Evolutionary conservation across 805 yeast species (phyloP).

Genomic region (Yarrowia bubula): DNA sequence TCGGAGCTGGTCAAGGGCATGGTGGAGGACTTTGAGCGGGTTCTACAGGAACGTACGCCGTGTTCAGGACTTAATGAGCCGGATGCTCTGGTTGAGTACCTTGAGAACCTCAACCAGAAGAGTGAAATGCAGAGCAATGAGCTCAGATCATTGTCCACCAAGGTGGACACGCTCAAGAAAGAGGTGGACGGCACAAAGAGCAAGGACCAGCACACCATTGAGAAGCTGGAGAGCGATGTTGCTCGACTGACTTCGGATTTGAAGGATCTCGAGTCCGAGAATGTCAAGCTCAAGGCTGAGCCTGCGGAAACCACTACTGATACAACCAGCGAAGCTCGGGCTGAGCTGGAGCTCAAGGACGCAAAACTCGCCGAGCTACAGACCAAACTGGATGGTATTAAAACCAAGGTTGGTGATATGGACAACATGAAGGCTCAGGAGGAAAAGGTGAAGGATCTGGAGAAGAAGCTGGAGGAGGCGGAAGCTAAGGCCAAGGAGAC

Average conservation of each 20-base stretch:
- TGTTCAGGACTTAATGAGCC: slow-evolving; percentile 71
- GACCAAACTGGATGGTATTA: slow-evolving; percentile 8
- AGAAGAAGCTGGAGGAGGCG: slow-evolving; percentile 1
- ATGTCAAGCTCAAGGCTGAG: slow-evolving; percentile 5
- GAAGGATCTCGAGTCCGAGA: slow-evolving; percentile 28
- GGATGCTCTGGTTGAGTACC: slow-evolving; percentile 64
- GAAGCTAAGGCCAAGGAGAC: background rate
- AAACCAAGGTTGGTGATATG: slow-evolving; percentile 16
- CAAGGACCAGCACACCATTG: slow-evolving; percentile 30
- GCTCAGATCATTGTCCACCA: slow-evolving; percentile 48
- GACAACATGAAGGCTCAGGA: slow-evolving; percentile 24
- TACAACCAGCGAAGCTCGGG: background rate
- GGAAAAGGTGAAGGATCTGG: background rate
- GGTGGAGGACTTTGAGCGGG: slow-evolving; percentile 53
- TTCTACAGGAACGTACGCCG: slow-evolving; percentile 78
- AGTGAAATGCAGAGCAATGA: slow-evolving; percentile 63
- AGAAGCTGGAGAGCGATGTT: slow-evolving; percentile 32
- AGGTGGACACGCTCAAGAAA: slow-evolving; percentile 25
- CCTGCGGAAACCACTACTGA: background rate
- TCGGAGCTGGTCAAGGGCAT: slow-evolving; percentile 50
- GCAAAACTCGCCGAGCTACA: slow-evolving; percentile 1
- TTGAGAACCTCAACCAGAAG: slow-evolving; percentile 60
- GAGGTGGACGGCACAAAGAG: slow-evolving; percentile 18
- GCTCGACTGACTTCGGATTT: slow-evolving; percentile 28
- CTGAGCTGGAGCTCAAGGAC: slow-evolving; percentile 16